Evolutionary conservation across 108 stramenopile genomes (phyloP).

Genomic region (Pseudonitzschia multiseries): DNA sequence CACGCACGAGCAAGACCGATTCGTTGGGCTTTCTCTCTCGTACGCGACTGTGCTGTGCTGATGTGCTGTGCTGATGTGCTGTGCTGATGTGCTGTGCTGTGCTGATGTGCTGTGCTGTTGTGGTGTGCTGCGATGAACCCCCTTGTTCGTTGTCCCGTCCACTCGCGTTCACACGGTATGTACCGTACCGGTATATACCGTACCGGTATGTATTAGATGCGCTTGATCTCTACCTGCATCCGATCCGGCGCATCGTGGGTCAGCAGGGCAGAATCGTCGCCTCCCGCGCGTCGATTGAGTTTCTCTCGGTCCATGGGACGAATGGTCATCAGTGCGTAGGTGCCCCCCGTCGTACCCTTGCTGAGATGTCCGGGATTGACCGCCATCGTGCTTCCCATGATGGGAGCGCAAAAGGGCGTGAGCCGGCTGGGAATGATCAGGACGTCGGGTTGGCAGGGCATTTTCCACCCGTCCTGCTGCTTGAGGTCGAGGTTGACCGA

Average conservation of each 20-base stretch:
- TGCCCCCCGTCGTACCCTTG: slow-evolving; percentile 87
- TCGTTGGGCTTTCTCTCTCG: no score
- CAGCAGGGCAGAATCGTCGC: slow-evolving; percentile 38
- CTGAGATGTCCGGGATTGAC: slow-evolving; percentile 89
- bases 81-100: no score
- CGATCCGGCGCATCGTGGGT: slow-evolving; percentile 56
- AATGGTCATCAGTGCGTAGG: slow-evolving; percentile 84
- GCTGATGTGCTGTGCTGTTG: no score
- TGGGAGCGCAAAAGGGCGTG: slow-evolving; percentile 72
- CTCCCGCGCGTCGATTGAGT: slow-evolving; percentile 38
- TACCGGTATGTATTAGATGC: slow-evolving; percentile 43
- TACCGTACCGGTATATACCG: no score
- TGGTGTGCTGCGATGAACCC: no score
- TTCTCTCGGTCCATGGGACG: slow-evolving; percentile 67
- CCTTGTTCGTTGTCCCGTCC: no score
- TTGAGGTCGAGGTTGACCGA: slow-evolving; percentile 81
- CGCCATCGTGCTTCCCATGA: slow-evolving; percentile 61
- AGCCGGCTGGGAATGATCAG: slow-evolving; percentile 91
- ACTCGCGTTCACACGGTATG: no score
- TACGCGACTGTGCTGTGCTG: no score
- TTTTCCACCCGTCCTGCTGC: slow-evolving; percentile 64
- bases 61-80: no score
- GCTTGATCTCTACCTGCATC: slow-evolving; percentile 70
- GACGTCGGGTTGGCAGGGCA: slow-evolving; percentile 90
- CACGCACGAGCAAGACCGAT: no score